Percentiles rank a stretch among this genome's conserved stretches.
These are phyloP conservation scores for Hypocrella siamensis DNA, from an alignment of 2,329 filamentous ascomycete species.

Conservation along the genomic window DNA sequence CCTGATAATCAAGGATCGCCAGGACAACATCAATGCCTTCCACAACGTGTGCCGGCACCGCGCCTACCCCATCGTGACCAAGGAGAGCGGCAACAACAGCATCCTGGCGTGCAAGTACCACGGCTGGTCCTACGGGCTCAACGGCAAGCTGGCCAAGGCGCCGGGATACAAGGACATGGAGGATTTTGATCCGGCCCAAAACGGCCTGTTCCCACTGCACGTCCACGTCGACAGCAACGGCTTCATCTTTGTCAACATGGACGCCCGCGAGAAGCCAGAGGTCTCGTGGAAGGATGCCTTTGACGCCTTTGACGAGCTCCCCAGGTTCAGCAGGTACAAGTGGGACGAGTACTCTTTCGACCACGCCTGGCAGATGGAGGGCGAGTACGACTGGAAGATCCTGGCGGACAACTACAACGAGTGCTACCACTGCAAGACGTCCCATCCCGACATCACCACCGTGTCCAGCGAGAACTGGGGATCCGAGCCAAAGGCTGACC, in stretches of 20 bases:
- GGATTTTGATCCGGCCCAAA: constrained; percentile 39
- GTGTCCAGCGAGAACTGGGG: constrained; percentile 41
- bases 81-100: constrained; percentile 30
- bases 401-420: constrained; percentile 50
- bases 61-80: constrained; percentile 40
- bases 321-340: constrained; percentile 27
- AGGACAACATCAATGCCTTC: constrained; percentile 39
- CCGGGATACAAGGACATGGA: constrained; percentile 39
- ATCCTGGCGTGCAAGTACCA: constrained; percentile 46
- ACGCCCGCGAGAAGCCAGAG: constrained; percentile 27
- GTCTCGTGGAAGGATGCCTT: constrained; percentile 37
- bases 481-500: constrained; percentile 29
- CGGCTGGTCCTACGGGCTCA: constrained; percentile 45
- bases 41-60: constrained; percentile 49
- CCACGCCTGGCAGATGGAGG: constrained; percentile 40
- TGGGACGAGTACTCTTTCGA: constrained; percentile 40
- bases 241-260: constrained; percentile 44
- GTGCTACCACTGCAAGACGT: constrained; percentile 46
- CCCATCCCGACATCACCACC: constrained; percentile 40
- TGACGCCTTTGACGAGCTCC: constrained; percentile 26
- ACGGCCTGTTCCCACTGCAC: constrained; percentile 39
- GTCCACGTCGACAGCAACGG: constrained; percentile 35
- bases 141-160: constrained; percentile 42
- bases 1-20: constrained; percentile 32
- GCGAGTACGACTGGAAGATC: constrained; percentile 44